Evolutionary conservation across 305 asterid genomes (phyloP), one percentile per base, ranked within the genome.

Genomic region (Fraxinus paxiana): DNA sequence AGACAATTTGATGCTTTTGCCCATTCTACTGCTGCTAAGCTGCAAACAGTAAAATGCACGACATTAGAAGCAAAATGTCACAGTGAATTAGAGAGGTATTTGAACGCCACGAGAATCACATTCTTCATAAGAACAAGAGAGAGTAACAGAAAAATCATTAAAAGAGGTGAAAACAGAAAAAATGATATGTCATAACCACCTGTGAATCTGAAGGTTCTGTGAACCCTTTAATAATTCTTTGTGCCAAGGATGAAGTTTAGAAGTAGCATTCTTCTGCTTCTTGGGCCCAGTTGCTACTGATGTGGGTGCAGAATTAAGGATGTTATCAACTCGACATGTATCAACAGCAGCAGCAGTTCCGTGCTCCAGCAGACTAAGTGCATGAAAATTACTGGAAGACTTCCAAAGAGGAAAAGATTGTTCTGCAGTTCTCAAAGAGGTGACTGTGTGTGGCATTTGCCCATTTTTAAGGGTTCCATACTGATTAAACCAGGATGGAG

Each of bases 401-500:
- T 84, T 92, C 73, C 77, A 90, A 81, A 85, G 80, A 75, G 84
- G 77, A 81, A 83, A 82, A 18, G 87, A 88, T 33, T 80, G 85
- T 81, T 86, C 95, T 43, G 79, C 87, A 5, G 88, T 79, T 82
- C 77, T 88, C 54, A 78, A 77, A 73, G 87, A 51, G 56, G 85
- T 65, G 78, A 83, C 79, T 84, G 80, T 86, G 20, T 33, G 85
- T 74, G 88, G 80, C 78, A 87, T 77, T 82, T 90, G 90, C 77
- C 89, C 97, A 80, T 84, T 90, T 82, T 79, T 89, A 35, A 86
- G 86, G 70, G 87, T 81, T 70, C 90, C 95, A 80, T 82, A 87
- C 83, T 87, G 95, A 85, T 82, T 88, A 79, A 91, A 89, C 98
- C 94, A 92, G 20, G 97, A 88, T 34, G 95, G 90, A 9, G 91